Base-by-base conservation (phyloP, 208 protist species). In the Leishmania gerbilli region DNA sequence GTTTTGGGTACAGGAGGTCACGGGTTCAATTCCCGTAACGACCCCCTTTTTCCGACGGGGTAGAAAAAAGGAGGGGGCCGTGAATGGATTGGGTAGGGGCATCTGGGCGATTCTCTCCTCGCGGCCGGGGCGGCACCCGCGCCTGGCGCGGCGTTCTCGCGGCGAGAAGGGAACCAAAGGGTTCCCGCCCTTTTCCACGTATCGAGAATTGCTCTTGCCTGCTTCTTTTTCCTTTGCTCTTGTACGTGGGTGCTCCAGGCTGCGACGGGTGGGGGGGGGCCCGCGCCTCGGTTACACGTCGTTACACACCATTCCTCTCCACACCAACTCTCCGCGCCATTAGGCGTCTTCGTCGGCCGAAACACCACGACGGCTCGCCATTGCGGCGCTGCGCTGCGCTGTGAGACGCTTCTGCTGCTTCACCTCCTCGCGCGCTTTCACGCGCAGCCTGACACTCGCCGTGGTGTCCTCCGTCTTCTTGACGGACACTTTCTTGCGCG, bases 1-100 rank as follows among this genome's bases (percentile, higher is more conserved):
- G 94, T 92, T 97, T 97, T 94, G 94, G 92, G 92, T 97, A 93
- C 94, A 96, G 92, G 92, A 96, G 92, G 94, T 95, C 94, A 95
- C 90, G 94, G 94, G 94, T 96, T 96, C 94, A 94, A 97, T 97
- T 95, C 93, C 93, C 93, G 90, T 95, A 95, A 88, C 92, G 92
- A 93, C 91, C 92, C 92, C 62, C 5, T 68, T 40, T 68, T 92
- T 91, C 86, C 74, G 21, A 47, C 64, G 40, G 19, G 31, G 51
- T 37, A 49, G 40, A 42, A 15, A 6, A 49, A 1, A 9, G 37
- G 0, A 64, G 45, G 1, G 1, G 31, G 2, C 2, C 31, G n/a
- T 27, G 0, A 17, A 0, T 17, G 37, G 37, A 19, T 1, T 11
- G 8, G 13, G 31, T 8, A 0, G 62, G 31, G 11, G 37, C 49